phyloP scores from a whole-genome alignment of 768 basidiomycete species.

The Calocera viscosa region DNA sequence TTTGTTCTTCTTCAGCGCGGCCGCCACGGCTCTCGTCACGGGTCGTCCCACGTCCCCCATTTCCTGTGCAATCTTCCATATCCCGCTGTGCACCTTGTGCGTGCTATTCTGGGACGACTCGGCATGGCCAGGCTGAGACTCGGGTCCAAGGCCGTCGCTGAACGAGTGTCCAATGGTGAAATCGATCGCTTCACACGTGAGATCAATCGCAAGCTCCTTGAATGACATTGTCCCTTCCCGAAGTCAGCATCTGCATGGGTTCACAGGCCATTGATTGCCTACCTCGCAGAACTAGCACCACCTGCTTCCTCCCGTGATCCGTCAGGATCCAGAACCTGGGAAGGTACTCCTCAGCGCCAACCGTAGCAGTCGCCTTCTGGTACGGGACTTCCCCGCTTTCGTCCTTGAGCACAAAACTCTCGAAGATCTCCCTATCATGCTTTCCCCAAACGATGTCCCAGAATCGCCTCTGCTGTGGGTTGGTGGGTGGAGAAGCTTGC shows the following conservation, averaged over 20 bases:
- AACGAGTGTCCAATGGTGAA: constrained; percentile 27
- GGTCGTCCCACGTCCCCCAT: constrained; percentile 71
- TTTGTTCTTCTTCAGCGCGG: constrained; percentile 54
- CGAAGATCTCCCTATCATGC: constrained; percentile 74
- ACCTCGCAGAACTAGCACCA: constrained; percentile 66
- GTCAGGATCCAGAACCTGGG: constrained; percentile 79
- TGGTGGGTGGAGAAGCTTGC: constrained; percentile 12
- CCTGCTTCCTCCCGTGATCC: constrained; percentile 58
- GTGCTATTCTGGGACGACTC: constrained; percentile 21
- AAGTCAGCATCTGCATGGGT: constrained; percentile 1
- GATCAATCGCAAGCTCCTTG: constrained; percentile 74
- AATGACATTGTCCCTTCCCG: constrained; percentile 64
- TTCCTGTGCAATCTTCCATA: constrained; percentile 61
- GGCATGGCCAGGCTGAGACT: neutral
- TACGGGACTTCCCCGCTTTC: constrained; percentile 27
- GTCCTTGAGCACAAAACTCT: constrained; percentile 39
- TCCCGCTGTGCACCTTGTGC: constrained; percentile 68
- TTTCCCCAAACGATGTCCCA: constrained; percentile 71
- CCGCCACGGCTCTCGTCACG: constrained; percentile 59
- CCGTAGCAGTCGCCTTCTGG: constrained; percentile 43
- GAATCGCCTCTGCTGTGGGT: constrained; percentile 34
- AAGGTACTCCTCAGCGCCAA: constrained; percentile 57
- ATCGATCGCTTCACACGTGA: constrained; percentile 60
- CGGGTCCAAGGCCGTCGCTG: constrained; percentile 14
- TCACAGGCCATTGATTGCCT: constrained; percentile 13